These are phyloP conservation scores for Calonectria honghensis DNA, from an alignment of 2,329 filamentous ascomycete genomes.

Conservation along the genomic window DNA sequence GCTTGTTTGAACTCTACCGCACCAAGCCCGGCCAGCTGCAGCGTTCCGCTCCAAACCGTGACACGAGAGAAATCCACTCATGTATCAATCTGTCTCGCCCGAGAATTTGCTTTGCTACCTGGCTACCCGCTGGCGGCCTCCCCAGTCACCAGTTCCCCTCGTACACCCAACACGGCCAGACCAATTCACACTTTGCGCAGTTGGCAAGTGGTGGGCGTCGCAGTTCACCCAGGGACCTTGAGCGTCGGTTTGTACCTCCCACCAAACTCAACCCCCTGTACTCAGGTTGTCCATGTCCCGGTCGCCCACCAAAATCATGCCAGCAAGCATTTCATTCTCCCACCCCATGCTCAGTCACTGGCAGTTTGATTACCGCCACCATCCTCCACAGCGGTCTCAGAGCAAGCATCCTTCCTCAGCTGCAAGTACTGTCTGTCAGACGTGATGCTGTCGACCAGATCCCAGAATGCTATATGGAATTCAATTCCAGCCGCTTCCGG, in stretches of 20 bases:
- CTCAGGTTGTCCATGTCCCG: no score
- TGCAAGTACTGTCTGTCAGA: no score
- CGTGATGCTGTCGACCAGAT: no score
- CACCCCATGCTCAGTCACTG: no score
- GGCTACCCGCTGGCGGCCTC: background rate
- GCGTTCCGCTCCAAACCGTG: background rate
- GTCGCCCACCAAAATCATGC: no score
- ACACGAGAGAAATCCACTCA: background rate
- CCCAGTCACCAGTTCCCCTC: background rate
- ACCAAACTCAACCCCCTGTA: background rate
- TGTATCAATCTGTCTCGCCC: background rate
- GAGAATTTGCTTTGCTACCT: background rate
- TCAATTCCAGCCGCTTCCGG: no score
- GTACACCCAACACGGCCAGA: background rate
- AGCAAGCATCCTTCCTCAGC: no score
- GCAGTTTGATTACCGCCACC: no score
- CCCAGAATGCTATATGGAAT: no score
- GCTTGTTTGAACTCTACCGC: background rate
- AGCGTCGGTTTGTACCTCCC: no score
- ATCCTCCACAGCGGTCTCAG: no score
- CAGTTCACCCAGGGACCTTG: background rate
- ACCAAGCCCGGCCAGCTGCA: background rate
- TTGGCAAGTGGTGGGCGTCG: background rate
- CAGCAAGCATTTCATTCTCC: no score
- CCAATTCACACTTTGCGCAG: fast-evolving